Conservation (phyloP, 1,284 basidiomycete species). For the Ustilago loliicola region DNA sequence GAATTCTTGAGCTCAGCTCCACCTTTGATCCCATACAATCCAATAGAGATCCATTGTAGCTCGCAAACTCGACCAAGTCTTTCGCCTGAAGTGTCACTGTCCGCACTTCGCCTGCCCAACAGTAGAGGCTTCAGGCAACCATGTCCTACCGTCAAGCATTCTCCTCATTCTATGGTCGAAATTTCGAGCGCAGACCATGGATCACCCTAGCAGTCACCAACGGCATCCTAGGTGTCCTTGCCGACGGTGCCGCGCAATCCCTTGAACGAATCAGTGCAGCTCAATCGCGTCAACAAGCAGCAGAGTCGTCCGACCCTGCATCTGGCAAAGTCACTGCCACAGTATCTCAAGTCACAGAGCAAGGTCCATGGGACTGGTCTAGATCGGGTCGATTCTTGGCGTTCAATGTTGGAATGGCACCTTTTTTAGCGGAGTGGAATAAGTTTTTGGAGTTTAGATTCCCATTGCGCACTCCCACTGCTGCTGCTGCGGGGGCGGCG, state of each 20-base stretch:
- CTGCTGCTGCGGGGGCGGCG: slow-evolving; percentile 16
- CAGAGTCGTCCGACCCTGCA: neutral
- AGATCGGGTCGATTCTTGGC: slow-evolving; percentile 61
- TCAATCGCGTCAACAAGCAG: slow-evolving; percentile 11
- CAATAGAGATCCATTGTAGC: no score
- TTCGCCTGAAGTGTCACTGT: neutral
- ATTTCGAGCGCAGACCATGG: slow-evolving; percentile 65
- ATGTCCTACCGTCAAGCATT: slow-evolving; percentile 56
- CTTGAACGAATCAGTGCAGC: slow-evolving; percentile 53
- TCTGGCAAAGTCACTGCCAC: slow-evolving; percentile 6
- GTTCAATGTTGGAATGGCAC: slow-evolving; percentile 67
- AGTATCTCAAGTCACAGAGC: neutral
- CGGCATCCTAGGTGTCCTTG: slow-evolving; percentile 60
- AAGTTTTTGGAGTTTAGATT: slow-evolving; percentile 64
- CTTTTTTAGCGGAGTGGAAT: slow-evolving; percentile 68
- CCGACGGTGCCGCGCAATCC: slow-evolving; percentile 64
- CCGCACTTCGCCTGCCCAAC: neutral
- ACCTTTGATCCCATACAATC: no score
- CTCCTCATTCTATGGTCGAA: slow-evolving; percentile 61
- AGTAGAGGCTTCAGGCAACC: neutral
- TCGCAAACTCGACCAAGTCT: neutral
- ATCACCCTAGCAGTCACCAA: slow-evolving; percentile 67
- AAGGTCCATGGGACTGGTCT: slow-evolving; percentile 54
- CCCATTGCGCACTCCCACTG: slow-evolving; percentile 39
- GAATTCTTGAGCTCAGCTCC: neutral